Evolutionary conservation across 1,139 yeast species (phyloP), one percentile per base, ranked within the genome.

Genomic region (Yamadazyma friedrichii): DNA sequence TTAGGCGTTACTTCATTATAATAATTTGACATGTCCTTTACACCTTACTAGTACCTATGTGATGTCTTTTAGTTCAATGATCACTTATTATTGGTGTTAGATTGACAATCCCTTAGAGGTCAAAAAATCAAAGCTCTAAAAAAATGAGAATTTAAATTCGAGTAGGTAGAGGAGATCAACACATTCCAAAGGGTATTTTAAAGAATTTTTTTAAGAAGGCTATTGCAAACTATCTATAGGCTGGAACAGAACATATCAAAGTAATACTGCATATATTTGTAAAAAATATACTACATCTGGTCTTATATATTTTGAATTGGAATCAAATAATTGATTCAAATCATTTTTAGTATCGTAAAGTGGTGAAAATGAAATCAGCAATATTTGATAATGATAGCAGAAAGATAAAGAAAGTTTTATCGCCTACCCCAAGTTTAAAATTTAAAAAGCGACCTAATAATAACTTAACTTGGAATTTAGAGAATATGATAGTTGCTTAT

Each of bases 401-500:
- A 8, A 31, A 24, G 13, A 15, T 40, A 15, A 24, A 25, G 24
- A 26, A 28, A 35, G 13, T 27, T 2, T 30, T 39, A 20, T 38
- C 44, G 1, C 44, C 44, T n/a, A 25, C 22, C 11, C 41, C 41
- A 4, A 22, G n/a, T n/a, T 26, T 35, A 12, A 35, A 25, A 20
- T 22, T 36, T 15, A 28, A 16, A 28, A 35, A 38, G 9, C 36
- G 31, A 11, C 29, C 38, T 9, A 31, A 32, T 33, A 41, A 33
- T 15, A 30, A 34, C 15, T 32, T 53, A n/a, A 36, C 58, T 6
- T 72, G 78, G 77, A 69, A 68, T 46, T 48, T 72, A 38, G 74
- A 71, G 35, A 75, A 71, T 17, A 56, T 72, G 60, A 43, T 70
- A 24, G 32, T 55, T 20, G 56, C 65, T n/a, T 71, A 69, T 49